Conservation (phyloP, 768 basidiomycete species). For the Hericium coralloides region DNA sequence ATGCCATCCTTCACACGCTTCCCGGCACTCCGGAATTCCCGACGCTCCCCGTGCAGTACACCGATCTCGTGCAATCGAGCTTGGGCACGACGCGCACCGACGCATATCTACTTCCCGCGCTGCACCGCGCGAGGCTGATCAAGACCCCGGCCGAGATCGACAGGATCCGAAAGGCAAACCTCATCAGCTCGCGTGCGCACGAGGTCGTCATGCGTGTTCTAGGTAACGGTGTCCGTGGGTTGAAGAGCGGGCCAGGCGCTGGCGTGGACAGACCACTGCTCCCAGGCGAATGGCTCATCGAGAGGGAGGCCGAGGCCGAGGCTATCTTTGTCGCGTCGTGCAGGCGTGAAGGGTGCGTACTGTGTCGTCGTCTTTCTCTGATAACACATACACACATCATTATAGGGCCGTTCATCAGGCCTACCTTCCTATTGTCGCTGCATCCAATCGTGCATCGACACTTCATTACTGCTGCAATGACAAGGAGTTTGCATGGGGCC, state of each 20-base stretch:
- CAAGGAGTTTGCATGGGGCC: slow-evolving; percentile 79
- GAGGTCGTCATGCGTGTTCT: slow-evolving; percentile 89
- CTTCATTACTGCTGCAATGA: slow-evolving; percentile 96
- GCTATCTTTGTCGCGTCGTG: slow-evolving; percentile 90
- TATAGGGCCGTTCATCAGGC: slow-evolving; percentile 75
- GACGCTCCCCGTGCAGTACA: slow-evolving; percentile 24
- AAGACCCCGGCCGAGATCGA: slow-evolving; percentile 72
- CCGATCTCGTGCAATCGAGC: slow-evolving; percentile 29
- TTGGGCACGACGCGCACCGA: slow-evolving; percentile 37
- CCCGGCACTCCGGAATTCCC: slow-evolving; percentile 51
- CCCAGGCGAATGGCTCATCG: slow-evolving; percentile 80
- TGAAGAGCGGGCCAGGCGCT: slow-evolving; percentile 33
- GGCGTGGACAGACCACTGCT: slow-evolving; percentile 39
- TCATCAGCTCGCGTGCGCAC: slow-evolving; percentile 84
- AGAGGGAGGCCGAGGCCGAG: slow-evolving; percentile 90
- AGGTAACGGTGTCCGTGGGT: slow-evolving; percentile 58
- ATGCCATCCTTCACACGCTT: slow-evolving; percentile 57
- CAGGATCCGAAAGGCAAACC: slow-evolving; percentile 70
- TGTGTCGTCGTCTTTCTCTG: neutral
- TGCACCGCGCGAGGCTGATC: slow-evolving; percentile 73
- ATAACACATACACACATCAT: too few relatives aligned
- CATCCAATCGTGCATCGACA: slow-evolving; percentile 78
- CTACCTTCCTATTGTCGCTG: slow-evolving; percentile 89
- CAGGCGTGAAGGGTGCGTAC: slow-evolving; percentile 71
- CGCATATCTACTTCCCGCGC: slow-evolving; percentile 59